Base-by-base conservation (phyloP, 2,329 filamentous ascomycete genomes). In the Drechslerella coelobrocha region DNA sequence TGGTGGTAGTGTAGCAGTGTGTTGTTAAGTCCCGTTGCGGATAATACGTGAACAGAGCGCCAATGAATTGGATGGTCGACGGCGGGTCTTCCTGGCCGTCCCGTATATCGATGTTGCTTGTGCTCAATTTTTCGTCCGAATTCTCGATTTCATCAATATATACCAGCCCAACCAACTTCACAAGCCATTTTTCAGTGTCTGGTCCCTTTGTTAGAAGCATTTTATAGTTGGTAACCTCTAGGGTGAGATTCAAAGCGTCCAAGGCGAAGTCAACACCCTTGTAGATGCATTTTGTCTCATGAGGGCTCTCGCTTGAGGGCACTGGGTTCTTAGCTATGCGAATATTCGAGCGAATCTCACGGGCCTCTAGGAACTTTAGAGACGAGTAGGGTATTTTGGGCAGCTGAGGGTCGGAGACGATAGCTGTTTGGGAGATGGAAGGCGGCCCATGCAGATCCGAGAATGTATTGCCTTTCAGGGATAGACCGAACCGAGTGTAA, bases 161-260 rank as follows among this genome's bases (percentile, higher is more conserved):
- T 2, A 72, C 68, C 41, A 72, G 14, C 8, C 60, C 68, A n/a
- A 72, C 60, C 8, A 72, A 10, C 21, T 56, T 63, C 9, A 61
- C 54, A 9, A 72, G 26, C 68, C 68, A 72, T 34, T 56, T 56
- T 23, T 65, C 68, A 12, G 65, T 21, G 2, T 57, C 52, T 1
- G 57, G 51, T 8, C 68, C 68, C 5, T 72, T 72, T 1, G 60
- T 60, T 27, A 72, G 54, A 14, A 72, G 34, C 29, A 54, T 59
- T 21, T 72, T 72, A 23, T 72, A 72, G 17, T 72, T 72, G n/a
- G 68, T 60, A 2, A 72, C 60, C 21, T 72, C 68, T 9, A 72
- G 60, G 29, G 59, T 72, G 0, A 72, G 57, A 34, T 60, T 65
- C 10, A 63, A 41, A 9, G 68, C 68, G 23, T 72, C 68, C 3